Percentiles rank a stretch among this genome's conserved stretches.
These are phyloP conservation scores for Saturnispora sekii DNA, from an alignment of 805 yeast genomes.

Conservation along the genomic window DNA sequence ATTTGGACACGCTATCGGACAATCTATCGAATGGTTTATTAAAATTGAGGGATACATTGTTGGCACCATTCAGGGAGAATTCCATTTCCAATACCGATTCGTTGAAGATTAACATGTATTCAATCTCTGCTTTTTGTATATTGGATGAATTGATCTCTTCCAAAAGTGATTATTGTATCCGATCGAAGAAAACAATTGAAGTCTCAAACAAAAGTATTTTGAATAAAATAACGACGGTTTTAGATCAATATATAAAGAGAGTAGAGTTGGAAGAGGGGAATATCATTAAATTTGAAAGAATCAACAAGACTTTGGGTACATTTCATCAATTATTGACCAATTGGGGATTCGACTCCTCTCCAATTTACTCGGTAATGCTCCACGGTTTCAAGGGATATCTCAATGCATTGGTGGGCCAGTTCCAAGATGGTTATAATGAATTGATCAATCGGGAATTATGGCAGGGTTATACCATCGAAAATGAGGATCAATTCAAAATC, in stretches of 20 bases:
- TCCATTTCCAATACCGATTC: slow-evolving; percentile 31
- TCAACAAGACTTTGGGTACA: slow-evolving; percentile 57
- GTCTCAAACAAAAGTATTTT: slow-evolving; percentile 71
- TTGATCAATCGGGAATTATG: slow-evolving; percentile 73
- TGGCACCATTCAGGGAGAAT: slow-evolving; percentile 47
- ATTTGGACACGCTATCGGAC: slow-evolving; percentile 46
- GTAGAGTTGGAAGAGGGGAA: slow-evolving; percentile 34
- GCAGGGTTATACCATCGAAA: slow-evolving; percentile 72
- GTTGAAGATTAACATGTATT: slow-evolving; percentile 47
- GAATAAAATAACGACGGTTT: slow-evolving; percentile 48
- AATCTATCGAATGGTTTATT: slow-evolving; percentile 65
- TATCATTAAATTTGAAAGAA: slow-evolving; percentile 30
- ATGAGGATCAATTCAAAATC: slow-evolving; percentile 48
- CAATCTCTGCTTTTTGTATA: slow-evolving; percentile 66
- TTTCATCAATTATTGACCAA: slow-evolving; percentile 71
- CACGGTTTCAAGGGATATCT: slow-evolving; percentile 52
- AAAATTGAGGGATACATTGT: slow-evolving; percentile 57
- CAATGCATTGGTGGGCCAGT: slow-evolving; percentile 42
- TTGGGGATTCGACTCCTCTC: slow-evolving; percentile 48
- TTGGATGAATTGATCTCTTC: slow-evolving; percentile 61
- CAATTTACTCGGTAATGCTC: slow-evolving; percentile 54
- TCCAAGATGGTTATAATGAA: slow-evolving; percentile 50
- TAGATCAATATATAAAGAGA: slow-evolving; percentile 37
- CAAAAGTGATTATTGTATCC: slow-evolving; percentile 53
- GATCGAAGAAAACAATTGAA: slow-evolving; percentile 50